Evolutionary conservation across 805 yeast genomes (phyloP).

Genomic region (Pichia rugopelliculosa): DNA sequence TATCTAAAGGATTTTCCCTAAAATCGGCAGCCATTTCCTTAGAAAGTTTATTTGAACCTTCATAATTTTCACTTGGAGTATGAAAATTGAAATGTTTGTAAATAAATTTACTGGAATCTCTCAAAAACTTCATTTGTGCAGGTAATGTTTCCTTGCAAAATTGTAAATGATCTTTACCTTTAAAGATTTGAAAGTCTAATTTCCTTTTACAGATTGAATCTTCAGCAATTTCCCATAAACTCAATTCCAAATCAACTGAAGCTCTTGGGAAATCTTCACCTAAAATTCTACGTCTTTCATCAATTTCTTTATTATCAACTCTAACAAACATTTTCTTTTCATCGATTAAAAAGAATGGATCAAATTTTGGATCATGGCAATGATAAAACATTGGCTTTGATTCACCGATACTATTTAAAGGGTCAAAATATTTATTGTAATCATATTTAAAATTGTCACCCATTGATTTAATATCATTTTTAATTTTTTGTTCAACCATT

Average conservation of each 20-base stretch:
- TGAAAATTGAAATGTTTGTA: background rate
- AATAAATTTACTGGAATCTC: background rate
- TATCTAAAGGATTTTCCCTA: background rate
- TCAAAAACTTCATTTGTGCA: conserved; percentile 21
- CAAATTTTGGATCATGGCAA: conserved; percentile 41
- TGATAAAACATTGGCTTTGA: conserved; percentile 26
- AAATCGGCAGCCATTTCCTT: background rate
- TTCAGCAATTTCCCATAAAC: conserved; percentile 20
- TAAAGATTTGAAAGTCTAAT: conserved; percentile 15
- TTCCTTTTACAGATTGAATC: conserved; percentile 23
- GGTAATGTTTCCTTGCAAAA: conserved; percentile 21
- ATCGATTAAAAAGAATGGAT: conserved; percentile 32
- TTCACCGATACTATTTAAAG: conserved; percentile 14
- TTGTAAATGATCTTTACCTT: conserved; percentile 6
- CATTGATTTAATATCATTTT: conserved; percentile 9
- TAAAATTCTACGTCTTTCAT: conserved; percentile 14
- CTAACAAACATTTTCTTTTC: conserved; percentile 20
- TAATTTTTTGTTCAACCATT: background rate
- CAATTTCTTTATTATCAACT: conserved; percentile 28
- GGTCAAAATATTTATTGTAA: conserved; percentile 13
- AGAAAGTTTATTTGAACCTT: conserved; percentile 1
- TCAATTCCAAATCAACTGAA: conserved; percentile 17
- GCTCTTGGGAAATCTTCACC: conserved; percentile 16
- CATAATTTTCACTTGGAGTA: background rate
- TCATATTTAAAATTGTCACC: conserved; percentile 10